These are phyloP conservation scores for Ceratobasidium papillatum DNA, from an alignment of 1,284 basidiomycete species.

Conservation along the genomic window DNA sequence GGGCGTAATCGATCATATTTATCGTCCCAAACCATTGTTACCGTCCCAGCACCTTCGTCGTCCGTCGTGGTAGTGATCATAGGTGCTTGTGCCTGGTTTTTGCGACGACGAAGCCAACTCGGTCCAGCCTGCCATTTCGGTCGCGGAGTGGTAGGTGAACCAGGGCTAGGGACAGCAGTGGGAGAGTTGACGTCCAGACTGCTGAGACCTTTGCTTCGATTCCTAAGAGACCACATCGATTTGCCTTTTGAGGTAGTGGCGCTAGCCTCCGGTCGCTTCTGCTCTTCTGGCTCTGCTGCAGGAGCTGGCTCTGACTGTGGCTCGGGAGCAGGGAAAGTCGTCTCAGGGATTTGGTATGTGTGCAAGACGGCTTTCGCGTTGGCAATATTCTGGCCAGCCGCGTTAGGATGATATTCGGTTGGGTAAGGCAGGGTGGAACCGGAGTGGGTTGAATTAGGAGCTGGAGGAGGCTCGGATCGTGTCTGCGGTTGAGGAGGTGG, in stretches of 20 bases:
- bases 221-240: constrained; percentile 32
- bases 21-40: constrained; percentile 35
- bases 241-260: constrained; percentile 1
- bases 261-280: background rate
- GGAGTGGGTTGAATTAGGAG: background rate
- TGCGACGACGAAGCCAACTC: constrained; percentile 24
- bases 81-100: background rate
- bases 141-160: background rate
- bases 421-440: constrained; percentile 16
- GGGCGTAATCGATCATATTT: background rate
- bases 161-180: constrained; percentile 5
- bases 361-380: constrained; percentile 37
- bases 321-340: constrained; percentile 24
- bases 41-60: background rate
- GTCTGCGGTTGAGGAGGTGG: background rate
- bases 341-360: constrained; percentile 36
- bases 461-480: background rate
- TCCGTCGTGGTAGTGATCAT: background rate
- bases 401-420: constrained; percentile 21
- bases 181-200: constrained; percentile 22
- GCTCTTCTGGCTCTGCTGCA: background rate
- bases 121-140: constrained; percentile 24
- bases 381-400: constrained; percentile 2
- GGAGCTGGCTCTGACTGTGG: background rate
- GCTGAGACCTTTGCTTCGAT: constrained; percentile 17